Evolutionary conservation across 805 yeast species (phyloP).

Genomic region (Candida ipomoeae): DNA sequence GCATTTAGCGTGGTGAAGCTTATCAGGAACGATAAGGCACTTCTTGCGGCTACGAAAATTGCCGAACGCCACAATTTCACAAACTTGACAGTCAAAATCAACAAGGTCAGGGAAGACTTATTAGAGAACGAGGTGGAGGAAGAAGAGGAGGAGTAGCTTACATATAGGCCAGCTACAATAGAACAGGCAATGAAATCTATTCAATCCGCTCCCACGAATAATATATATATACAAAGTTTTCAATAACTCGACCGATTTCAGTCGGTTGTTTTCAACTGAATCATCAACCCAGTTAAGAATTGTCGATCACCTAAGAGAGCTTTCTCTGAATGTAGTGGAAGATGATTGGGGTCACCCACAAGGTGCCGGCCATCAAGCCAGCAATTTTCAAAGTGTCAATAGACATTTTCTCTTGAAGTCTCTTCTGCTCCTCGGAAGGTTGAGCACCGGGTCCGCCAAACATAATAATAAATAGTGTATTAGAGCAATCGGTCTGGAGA

Average conservation of each 20-base stretch:
- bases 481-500: background rate
- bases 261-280: background rate
- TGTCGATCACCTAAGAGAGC: constrained; percentile 22
- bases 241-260: background rate
- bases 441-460: constrained; percentile 48
- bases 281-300: background rate
- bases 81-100: constrained; percentile 35
- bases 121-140: constrained; percentile 18
- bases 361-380: constrained; percentile 57
- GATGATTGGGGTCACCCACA: constrained; percentile 57
- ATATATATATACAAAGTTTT: constrained; percentile 1
- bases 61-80: constrained; percentile 58
- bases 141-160: constrained; percentile 4
- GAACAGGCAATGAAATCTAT: background rate
- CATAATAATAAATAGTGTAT: constrained; percentile 21
- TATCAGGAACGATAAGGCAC: constrained; percentile 71
- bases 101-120: constrained; percentile 35
- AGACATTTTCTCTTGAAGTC: constrained; percentile 59
- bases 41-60: constrained; percentile 78
- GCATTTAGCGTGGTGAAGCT: constrained; percentile 68
- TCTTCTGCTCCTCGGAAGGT: constrained; percentile 61
- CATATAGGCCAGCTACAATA: background rate
- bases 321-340: constrained; percentile 52
- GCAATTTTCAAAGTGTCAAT: constrained; percentile 57
- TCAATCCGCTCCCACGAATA: background rate